Percentiles rank a stretch among this genome's conserved stretches.
Evolutionary conservation across 805 yeast species (phyloP).

Genomic region (Saturnispora hagleri): DNA sequence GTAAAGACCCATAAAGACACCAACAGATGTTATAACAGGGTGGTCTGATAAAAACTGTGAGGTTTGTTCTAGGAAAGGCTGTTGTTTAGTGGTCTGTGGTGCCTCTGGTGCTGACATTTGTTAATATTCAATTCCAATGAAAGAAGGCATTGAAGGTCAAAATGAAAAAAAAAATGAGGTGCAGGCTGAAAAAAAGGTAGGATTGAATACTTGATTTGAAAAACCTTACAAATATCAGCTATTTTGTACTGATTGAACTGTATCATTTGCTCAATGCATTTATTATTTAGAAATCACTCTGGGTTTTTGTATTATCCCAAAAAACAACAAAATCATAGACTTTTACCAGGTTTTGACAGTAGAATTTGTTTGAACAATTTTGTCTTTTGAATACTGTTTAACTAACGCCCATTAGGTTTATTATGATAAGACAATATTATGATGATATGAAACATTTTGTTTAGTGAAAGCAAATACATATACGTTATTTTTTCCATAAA

Average conservation of each 20-base stretch:
- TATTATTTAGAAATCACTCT: no score
- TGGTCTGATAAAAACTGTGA: slow-evolving; percentile 58
- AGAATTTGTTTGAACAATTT: no score
- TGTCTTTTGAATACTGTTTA: no score
- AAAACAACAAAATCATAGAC: background rate
- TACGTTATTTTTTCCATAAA: no score
- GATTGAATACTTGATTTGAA: background rate
- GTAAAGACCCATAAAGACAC: slow-evolving; percentile 56
- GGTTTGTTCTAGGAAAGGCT: slow-evolving; percentile 34
- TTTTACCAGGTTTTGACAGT: no score
- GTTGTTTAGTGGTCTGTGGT: background rate
- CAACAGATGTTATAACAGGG: slow-evolving; percentile 65
- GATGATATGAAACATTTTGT: no score
- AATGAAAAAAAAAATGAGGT: background rate
- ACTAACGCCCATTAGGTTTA: no score
- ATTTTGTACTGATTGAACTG: background rate
- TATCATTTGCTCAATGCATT: no score
- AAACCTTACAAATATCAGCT: background rate
- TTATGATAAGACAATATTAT: no score
- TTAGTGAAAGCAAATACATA: no score
- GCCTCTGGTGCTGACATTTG: background rate
- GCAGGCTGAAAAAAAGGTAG: background rate
- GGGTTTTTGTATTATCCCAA: no score
- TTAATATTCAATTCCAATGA: background rate
- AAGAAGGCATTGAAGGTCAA: background rate